These are phyloP conservation scores for Rhizoclosmatium globosum DNA, from an alignment of 192 early-diverging fungal species.

Conservation along the genomic window DNA sequence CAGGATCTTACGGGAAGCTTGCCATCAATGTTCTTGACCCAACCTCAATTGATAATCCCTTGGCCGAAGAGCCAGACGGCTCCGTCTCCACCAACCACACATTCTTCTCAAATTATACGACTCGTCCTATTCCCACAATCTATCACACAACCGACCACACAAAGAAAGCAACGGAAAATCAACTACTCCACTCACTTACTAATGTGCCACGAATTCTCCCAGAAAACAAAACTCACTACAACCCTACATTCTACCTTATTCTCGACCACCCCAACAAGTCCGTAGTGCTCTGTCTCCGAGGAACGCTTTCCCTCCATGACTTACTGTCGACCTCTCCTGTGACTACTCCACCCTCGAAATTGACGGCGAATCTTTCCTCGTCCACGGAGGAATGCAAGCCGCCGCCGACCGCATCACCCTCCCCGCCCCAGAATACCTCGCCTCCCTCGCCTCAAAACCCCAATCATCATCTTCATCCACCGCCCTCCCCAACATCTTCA, in stretches of 20 bases:
- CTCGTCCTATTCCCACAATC: slow-evolving; percentile 75
- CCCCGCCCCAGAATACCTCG: slow-evolving; percentile 44
- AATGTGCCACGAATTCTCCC: slow-evolving; percentile 21
- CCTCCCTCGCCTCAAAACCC: slow-evolving; percentile 1
- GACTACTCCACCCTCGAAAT: slow-evolving; percentile 64
- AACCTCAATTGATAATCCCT: slow-evolving; percentile 12
- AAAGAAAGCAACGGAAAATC: slow-evolving; percentile 25
- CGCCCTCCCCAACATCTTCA: slow-evolving; percentile 40
- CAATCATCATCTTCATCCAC: slow-evolving; percentile 64
- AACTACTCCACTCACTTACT: background rate
- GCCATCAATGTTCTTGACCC: slow-evolving; percentile 38
- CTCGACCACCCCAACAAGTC: slow-evolving; percentile 81
- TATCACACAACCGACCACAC: slow-evolving; percentile 71
- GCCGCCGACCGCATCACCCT: slow-evolving; percentile 67
- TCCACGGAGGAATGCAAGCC: slow-evolving; percentile 89
- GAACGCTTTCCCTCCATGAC: slow-evolving; percentile 87
- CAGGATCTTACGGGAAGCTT: slow-evolving; percentile 50
- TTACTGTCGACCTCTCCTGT: slow-evolving; percentile 89
- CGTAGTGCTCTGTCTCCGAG: slow-evolving; percentile 85
- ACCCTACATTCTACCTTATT: slow-evolving; percentile 73
- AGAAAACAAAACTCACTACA: slow-evolving; percentile 39
- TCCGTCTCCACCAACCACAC: slow-evolving; percentile 56
- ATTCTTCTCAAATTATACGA: slow-evolving; percentile 82
- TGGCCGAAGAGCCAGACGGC: slow-evolving; percentile 18
- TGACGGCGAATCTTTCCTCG: slow-evolving; percentile 42